These are phyloP conservation scores for Clausena lansium DNA, from an alignment of 345 rosid species.

Conservation along the genomic window DNA sequence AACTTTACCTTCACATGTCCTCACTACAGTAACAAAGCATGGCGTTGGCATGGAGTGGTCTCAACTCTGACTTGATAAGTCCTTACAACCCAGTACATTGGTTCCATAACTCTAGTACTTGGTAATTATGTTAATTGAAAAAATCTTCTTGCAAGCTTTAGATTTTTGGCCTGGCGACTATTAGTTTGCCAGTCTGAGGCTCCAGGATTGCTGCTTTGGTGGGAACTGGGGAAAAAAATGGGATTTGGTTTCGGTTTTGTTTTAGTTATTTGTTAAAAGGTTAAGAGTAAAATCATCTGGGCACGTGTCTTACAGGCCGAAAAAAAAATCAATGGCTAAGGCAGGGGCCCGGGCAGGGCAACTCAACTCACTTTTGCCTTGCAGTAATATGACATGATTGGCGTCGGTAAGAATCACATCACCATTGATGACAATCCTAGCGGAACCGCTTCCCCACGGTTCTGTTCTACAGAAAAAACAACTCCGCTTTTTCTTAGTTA, in stretches of 20 bases:
- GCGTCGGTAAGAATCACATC: not conserved
- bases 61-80: not conserved
- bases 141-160: not conserved
- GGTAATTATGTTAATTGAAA: not conserved
- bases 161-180: not conserved
- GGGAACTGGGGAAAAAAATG: not conserved
- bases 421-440: not conserved
- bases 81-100: not conserved
- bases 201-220: not conserved
- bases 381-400: not conserved
- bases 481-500: not conserved
- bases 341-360: too few relatives aligned
- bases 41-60: not conserved
- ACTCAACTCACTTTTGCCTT: not conserved
- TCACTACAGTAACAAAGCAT: not conserved
- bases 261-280: not conserved
- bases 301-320: not conserved
- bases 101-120: not conserved
- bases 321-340: too few relatives aligned
- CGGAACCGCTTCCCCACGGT: not conserved
- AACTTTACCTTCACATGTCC: not conserved
- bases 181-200: not conserved
- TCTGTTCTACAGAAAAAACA: not conserved
- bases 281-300: not conserved
- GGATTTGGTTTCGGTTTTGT: not conserved